Evolutionary conservation across 169 alveolate genomes (phyloP).

Genomic region (Gregarina niphandrodes): DNA sequence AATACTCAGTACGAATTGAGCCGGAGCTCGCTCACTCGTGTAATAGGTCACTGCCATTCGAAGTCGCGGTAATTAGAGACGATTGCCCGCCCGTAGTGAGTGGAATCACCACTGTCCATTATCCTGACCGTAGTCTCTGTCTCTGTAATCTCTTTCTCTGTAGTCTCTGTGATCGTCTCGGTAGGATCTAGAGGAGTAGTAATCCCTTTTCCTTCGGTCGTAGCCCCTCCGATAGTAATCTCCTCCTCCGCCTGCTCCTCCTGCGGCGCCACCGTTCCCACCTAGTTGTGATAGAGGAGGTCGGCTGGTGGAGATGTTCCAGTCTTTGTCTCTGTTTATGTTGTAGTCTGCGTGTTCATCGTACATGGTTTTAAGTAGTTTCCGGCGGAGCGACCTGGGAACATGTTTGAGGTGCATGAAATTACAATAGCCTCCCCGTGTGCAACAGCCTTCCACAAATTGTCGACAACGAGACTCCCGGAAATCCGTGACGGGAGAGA

Average conservation of each 20-base stretch:
- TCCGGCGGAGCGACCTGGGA: slow-evolving; percentile 64
- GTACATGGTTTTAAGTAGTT: slow-evolving; percentile 77
- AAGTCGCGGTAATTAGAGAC: too few relatives aligned
- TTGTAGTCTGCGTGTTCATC: slow-evolving; percentile 86
- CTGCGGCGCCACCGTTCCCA: too few relatives aligned
- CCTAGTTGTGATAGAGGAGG: slow-evolving; percentile 15
- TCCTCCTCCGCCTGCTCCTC: too few relatives aligned
- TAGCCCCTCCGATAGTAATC: too few relatives aligned
- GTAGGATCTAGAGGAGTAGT: slow-evolving; percentile 15
- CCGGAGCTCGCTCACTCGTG: too few relatives aligned
- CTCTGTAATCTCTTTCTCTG: slow-evolving; percentile 14
- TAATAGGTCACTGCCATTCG: too few relatives aligned
- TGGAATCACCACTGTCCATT: too few relatives aligned
- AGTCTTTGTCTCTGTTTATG: slow-evolving; percentile 30
- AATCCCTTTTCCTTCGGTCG: slow-evolving; percentile 17
- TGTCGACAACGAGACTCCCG: slow-evolving; percentile 88
- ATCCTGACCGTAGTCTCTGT: too few relatives aligned
- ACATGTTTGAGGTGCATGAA: slow-evolving; percentile 94
- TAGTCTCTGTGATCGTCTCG: slow-evolving; percentile 14
- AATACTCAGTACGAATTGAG: too few relatives aligned
- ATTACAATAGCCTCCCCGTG: slow-evolving; percentile 85
- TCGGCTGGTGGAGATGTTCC: slow-evolving; percentile 26
- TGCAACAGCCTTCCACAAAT: slow-evolving; percentile 89
- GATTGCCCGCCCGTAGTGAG: too few relatives aligned
- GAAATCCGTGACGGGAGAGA: slow-evolving; percentile 96